A percentile compares a stretch with the other conserved stretches of the same genome.
These are phyloP conservation scores for Thyridium curvatum DNA, from an alignment of 2,329 filamentous ascomycete genomes.

Conservation along the genomic window DNA sequence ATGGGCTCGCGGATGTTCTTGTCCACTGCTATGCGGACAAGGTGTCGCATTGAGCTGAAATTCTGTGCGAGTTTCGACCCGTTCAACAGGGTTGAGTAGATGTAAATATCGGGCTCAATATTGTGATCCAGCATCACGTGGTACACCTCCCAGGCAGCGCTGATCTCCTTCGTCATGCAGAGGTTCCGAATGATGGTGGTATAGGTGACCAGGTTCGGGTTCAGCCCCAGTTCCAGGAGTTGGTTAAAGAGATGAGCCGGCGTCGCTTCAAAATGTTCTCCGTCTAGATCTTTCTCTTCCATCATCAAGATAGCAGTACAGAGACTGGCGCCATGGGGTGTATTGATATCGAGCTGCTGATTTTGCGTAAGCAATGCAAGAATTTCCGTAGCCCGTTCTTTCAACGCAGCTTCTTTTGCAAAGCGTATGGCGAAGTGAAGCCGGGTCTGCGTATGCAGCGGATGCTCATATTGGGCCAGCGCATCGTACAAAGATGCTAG, in stretches of 20 bases:
- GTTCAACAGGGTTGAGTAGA: constrained; percentile 64
- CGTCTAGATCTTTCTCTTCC: constrained; percentile 14
- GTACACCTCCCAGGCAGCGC: constrained; percentile 60
- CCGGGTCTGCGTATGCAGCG: constrained; percentile 34
- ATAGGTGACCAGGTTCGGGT: constrained; percentile 56
- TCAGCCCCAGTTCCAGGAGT: constrained; percentile 54
- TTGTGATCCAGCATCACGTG: constrained; percentile 53
- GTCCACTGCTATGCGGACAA: constrained; percentile 46
- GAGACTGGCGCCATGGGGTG: constrained; percentile 40
- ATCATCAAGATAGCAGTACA: constrained; percentile 53
- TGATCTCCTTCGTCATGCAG: constrained; percentile 54
- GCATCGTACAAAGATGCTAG: constrained; percentile 26
- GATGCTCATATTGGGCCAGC: constrained; percentile 19
- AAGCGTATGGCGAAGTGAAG: constrained; percentile 42
- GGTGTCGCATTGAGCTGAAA: constrained; percentile 43
- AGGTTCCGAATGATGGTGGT: constrained; percentile 68
- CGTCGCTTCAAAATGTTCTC: constrained; percentile 18
- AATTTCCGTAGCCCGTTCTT: constrained; percentile 35
- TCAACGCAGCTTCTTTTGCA: constrained; percentile 29
- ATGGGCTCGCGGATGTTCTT: constrained; percentile 39
- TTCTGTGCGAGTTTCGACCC: constrained; percentile 58
- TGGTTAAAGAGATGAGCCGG: constrained; percentile 47
- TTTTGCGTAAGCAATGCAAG: constrained; percentile 25
- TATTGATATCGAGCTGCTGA: constrained; percentile 37
- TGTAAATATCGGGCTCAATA: constrained; percentile 56